Base-by-base conservation (phyloP, 2,329 filamentous ascomycete species). In the Nothophoma quercina region DNA sequence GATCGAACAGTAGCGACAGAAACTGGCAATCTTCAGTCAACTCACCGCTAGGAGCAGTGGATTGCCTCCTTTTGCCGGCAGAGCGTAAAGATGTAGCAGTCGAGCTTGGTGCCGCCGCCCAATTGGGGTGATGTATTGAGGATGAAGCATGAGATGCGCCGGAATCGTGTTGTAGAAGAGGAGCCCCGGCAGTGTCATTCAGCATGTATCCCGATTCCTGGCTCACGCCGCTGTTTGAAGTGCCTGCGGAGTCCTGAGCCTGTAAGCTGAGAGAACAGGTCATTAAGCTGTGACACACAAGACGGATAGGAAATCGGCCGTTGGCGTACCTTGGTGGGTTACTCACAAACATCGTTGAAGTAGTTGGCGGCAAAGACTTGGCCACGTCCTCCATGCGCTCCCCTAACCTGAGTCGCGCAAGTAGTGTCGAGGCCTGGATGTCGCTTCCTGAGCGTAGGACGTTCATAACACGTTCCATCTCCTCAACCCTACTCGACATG, bases 381-480 rank as follows among this genome's bases (percentile, higher is more conserved):
- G 60, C 58, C 12, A 66, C 53, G n/a, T 60, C 54, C 29, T 65
- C 58, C 4, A 64, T 47, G 8, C 60, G 51, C 32, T 65, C 57
- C 30, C 62, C 64, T 7, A 65, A 48, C 23, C 64, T 40, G 5
- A 67, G 35, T 26, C 59, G 52, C 21, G 62, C 61, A 2, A 67
- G 55, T 16, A 64, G 29, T 10, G 54, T 59, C 10, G 61, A 51
- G 26, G 64, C 64, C 45, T 67, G 56, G 12, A 54, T 50, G 41
- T 67, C 64, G 23, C 59, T 59, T 7, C 58, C 55, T 5, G 64
- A 61, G 23, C 62, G 59, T 7, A 67, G 43, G 7, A 47, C 58
- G 5, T 35, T 55, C 25, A 67, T 41, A 21, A 67, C 58, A 25
- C 61, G 64, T 44, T 64, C 63, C 44, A 65, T 36, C 34, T 63